Conservation (phyloP, 179 eudicot genomes). For the Beta macrorhiza region DNA sequence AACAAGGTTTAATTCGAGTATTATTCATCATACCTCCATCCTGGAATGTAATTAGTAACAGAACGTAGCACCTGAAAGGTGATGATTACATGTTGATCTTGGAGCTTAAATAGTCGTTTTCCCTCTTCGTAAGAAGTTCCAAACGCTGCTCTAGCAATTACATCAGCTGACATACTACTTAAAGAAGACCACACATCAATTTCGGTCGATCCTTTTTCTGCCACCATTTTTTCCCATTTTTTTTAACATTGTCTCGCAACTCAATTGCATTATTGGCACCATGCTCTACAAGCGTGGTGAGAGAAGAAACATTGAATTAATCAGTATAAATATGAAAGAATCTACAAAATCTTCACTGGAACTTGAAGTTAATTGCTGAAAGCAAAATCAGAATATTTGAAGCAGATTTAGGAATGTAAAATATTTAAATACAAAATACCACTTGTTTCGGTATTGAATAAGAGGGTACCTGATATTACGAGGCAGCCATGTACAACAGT, state of each 20-base stretch:
- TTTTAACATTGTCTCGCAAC: constrained; percentile 11
- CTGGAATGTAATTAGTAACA: constrained; percentile 4
- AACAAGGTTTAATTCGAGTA: not conserved
- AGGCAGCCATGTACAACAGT: too few species aligned
- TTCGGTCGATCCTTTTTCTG: not conserved
- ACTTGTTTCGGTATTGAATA: too few species aligned
- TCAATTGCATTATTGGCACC: constrained; percentile 19
- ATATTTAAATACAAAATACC: too few species aligned
- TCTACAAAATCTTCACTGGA: too few species aligned
- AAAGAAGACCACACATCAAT: constrained; percentile 17
- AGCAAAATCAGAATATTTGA: too few species aligned
- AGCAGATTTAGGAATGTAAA: too few species aligned
- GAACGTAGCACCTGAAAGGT: constrained; percentile 8
- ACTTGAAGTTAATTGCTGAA: too few species aligned
- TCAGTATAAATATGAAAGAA: too few species aligned
- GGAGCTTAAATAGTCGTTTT: constrained; percentile 11
- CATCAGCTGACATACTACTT: constrained; percentile 8
- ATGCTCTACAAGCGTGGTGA: not conserved
- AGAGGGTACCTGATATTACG: too few species aligned
- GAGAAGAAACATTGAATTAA: too few species aligned
- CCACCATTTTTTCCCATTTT: constrained; percentile 23
- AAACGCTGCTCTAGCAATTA: constrained; percentile 21
- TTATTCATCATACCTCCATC: constrained; percentile 18
- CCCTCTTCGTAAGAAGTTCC: constrained; percentile 27
- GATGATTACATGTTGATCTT: not conserved